These are phyloP conservation scores for Obba rivulosa DNA, from an alignment of 768 basidiomycete genomes.

Conservation along the genomic window DNA sequence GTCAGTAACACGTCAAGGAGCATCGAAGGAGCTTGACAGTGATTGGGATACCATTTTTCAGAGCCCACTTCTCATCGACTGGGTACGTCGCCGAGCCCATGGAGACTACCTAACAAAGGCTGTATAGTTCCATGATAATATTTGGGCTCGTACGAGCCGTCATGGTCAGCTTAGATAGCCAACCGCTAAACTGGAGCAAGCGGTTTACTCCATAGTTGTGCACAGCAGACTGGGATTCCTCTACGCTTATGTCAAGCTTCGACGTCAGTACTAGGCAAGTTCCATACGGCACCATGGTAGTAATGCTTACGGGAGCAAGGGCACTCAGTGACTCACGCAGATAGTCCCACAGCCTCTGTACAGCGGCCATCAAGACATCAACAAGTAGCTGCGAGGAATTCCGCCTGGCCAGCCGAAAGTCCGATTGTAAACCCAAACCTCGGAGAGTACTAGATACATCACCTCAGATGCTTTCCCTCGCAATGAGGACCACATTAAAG, in stretches of 20 bases:
- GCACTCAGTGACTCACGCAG: too few species aligned
- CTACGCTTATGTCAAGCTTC: slow-evolving; percentile 10
- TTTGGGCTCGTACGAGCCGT: slow-evolving; percentile 9
- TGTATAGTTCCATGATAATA: slow-evolving; percentile 10
- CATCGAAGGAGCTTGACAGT: slow-evolving; percentile 4
- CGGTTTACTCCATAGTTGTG: slow-evolving; percentile 13
- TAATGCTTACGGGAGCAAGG: not conserved
- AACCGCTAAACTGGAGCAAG: slow-evolving; percentile 14
- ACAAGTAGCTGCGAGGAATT: too few species aligned
- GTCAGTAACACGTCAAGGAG: too few species aligned
- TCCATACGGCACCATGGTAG: slow-evolving; percentile 8
- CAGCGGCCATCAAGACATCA: too few species aligned
- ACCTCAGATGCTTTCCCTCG: too few species aligned
- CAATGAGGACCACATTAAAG: too few species aligned
- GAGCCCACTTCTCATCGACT: slow-evolving; percentile 15
- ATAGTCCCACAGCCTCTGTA: too few species aligned
- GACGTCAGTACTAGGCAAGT: slow-evolving; percentile 10
- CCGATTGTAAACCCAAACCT: too few species aligned
- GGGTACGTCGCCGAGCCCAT: slow-evolving; percentile 15
- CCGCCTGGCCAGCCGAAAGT: too few species aligned
- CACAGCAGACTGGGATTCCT: slow-evolving; percentile 13
- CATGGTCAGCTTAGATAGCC: slow-evolving; percentile 13
- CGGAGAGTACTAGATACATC: too few species aligned
- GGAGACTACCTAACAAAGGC: slow-evolving; percentile 14
- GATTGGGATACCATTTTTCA: slow-evolving; percentile 12